Base-by-base conservation (phyloP, 1,284 basidiomycete genomes). In the Ceratobasidium sp. region DNA sequence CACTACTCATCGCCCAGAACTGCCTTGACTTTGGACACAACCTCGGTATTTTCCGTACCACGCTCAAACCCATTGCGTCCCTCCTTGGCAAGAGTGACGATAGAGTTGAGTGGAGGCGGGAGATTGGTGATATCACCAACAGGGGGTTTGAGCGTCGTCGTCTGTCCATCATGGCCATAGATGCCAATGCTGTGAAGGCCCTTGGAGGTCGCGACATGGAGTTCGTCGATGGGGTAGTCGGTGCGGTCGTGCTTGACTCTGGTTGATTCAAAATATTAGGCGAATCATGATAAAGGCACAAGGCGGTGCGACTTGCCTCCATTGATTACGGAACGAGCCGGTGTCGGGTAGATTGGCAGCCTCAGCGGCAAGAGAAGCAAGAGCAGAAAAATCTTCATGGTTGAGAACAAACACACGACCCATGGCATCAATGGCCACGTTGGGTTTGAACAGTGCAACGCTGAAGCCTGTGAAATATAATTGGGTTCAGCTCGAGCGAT, bases 281-380 rank as follows among this genome's bases (percentile, higher is more conserved):
- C 58, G 21, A 28, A 67, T 30, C 25, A 56, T 16, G 23, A 63
- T 3, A 30, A 53, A 30, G 21, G 25, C 12, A 63, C 18, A 36
- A 40, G 38, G 8, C 23, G n/a, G 51, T 33, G 18, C 28, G 23
- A 49, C 67, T 48, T 28, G 59, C 67, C 67, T 56, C 84, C 84
- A 85, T n/a, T 81, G 81, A 74, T 85, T 84, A 75, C 81, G 76
- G 77, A 83, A 84, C 11, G 67, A 75, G 4, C 79, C 82, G 0
- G 84, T 79, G 12, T 77, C 71, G 9, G 79, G 79, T 11, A 80
- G 63, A 9, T 51, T 77, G 8, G 77, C 77, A 40, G 75, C 72
- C 40, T 78, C 72, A 48, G 76, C 66, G 2, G 82, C 81, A 42
- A 84, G 77, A 3, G 73, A 73, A 1, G 79, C 63, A 42, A 85